Conservation (phyloP, 257 asterid genomes). For the Schizonepeta tenuifolia region DNA sequence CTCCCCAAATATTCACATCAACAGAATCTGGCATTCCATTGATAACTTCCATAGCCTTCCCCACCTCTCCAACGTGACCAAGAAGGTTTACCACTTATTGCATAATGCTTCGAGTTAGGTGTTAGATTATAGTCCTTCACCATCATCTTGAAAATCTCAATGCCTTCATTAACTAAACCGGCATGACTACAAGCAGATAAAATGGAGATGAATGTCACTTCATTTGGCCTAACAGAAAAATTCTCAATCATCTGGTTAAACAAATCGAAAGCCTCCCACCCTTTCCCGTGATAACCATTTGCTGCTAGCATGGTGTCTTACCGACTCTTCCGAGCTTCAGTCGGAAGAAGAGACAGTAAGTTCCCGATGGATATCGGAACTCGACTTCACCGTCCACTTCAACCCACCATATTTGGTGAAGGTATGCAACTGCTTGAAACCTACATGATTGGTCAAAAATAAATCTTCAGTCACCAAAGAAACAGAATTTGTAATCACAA, state of each 20-base stretch:
- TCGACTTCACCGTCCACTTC: conserved; percentile 73
- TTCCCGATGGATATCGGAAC: conserved; percentile 70
- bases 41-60: conserved; percentile 58
- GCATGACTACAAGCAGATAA: conserved; percentile 82
- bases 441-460: conserved; percentile 39
- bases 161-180: conserved; percentile 69
- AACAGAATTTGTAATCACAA: not conserved
- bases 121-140: conserved; percentile 47
- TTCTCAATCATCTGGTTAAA: conserved; percentile 55
- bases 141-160: conserved; percentile 56
- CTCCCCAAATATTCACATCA: conserved; percentile 65
- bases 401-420: conserved; percentile 91
- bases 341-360: conserved; percentile 70
- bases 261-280: conserved; percentile 55
- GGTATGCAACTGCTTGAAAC: conserved; percentile 70
- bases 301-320: conserved; percentile 73
- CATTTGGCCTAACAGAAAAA: conserved; percentile 52
- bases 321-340: conserved; percentile 64
- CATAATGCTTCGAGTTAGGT: conserved; percentile 71
- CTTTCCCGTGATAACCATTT: conserved; percentile 68
- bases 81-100: conserved; percentile 67
- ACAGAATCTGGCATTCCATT: conserved; percentile 43
- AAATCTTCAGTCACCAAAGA: not conserved
- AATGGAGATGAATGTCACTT: conserved; percentile 62
- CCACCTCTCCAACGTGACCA: conserved; percentile 66